Evolutionary conservation across 108 stramenopile genomes (phyloP), one percentile per base, ranked within the genome.

Genomic region (Bacterosira constricta): DNA sequence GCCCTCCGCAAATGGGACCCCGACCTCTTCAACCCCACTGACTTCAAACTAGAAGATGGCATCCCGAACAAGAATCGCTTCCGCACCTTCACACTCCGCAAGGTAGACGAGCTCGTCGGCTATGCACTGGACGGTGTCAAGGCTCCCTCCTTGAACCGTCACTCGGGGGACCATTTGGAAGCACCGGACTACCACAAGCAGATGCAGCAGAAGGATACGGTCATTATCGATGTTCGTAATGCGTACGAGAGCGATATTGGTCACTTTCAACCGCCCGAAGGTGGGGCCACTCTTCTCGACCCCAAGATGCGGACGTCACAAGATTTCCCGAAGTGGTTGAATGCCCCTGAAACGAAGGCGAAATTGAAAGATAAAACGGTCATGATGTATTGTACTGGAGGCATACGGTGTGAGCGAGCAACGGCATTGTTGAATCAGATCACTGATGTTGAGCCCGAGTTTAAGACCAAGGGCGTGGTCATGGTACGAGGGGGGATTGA

Each of bases 191-290:
- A 90, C 71, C 89, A 92, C 68, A 63, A 86, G 34, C 83, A 80
- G 10, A 83, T 92, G 82, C 46, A 57, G 31, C 86, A 91, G 32
- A 56, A 63, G 34, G 80, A 92, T 35, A 82, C 93, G 1, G 93
- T 94, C 41, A 80, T 94, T 51, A 83, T 94, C 20, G 93, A 94
- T 82, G 93, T 94, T 29, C 77, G 93, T 0, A 94, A 94, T 36
- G 73, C 73, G 21, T 94, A 94, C 62, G 93, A 94, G 66, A 66
- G 74, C 0, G 82, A 76, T 1, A 88, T 94, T 50, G 93, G 93
- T 6, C 66, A 74, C 11, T 85, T 90, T 34, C 53, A 77, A 29
- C 91, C 91, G 2, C 91, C 91, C 1, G 54, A 65, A 13, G 72
- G 72, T 18, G 89, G 92, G 8, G 92, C 89, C 0, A 71, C 75